Evolutionary conservation across 2,329 filamentous ascomycete genomes (phyloP).

Genomic region (Immersiporthe knoxdaviesiana): DNA sequence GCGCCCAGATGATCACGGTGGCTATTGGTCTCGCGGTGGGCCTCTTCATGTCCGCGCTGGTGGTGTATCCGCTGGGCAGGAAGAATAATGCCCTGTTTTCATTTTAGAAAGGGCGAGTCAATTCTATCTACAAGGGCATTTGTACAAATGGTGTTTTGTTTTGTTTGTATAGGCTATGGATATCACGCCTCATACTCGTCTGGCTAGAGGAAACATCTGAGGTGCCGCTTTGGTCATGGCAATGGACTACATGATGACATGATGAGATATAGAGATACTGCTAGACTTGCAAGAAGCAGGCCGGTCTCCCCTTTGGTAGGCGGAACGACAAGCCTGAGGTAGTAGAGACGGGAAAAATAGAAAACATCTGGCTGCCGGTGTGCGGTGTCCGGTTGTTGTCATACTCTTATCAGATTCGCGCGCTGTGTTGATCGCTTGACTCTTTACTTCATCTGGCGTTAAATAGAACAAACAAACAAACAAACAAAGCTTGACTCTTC

Average conservation of each 20-base stretch:
- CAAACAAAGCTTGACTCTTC: too few species aligned
- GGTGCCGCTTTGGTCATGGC: background rate
- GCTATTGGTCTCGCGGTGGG: conserved; percentile 19
- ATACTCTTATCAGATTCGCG: background rate
- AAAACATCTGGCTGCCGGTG: background rate
- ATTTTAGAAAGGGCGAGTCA: background rate
- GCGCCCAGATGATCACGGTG: conserved; percentile 25
- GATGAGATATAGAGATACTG: background rate
- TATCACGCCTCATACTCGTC: background rate
- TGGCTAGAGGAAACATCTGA: background rate
- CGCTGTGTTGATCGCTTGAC: too few species aligned
- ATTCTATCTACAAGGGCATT: background rate
- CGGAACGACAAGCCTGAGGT: background rate
- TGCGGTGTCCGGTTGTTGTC: background rate
- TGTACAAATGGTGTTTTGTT: background rate
- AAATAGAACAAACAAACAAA: too few species aligned
- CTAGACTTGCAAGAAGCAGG: background rate
- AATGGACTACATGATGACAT: background rate
- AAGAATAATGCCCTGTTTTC: conserved; percentile 17
- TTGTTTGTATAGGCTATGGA: background rate
- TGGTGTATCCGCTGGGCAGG: conserved; percentile 17
- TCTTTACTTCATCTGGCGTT: too few species aligned
- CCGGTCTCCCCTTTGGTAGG: background rate
- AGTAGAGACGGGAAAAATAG: background rate
- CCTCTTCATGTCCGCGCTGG: conserved; percentile 16